Conservation (phyloP, 306 rosid species). For the Begonia fuchsioides region DNA sequence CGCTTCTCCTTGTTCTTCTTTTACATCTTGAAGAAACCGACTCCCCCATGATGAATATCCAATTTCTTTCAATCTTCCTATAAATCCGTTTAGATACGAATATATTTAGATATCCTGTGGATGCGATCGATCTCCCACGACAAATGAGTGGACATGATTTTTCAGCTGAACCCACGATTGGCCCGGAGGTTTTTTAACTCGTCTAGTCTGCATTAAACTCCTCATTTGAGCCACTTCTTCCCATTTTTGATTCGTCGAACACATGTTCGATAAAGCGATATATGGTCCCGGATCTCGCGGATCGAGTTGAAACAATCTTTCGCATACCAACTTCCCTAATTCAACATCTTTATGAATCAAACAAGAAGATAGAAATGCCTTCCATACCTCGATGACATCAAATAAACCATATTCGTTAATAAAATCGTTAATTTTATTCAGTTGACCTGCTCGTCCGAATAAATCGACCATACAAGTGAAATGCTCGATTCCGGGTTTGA, state of each 20-base stretch:
- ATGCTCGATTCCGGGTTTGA: conserved; percentile 56
- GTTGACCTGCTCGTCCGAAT: conserved; percentile 70
- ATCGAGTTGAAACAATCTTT: conserved; percentile 38
- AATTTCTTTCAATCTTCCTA: conserved; percentile 56
- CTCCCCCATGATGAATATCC: conserved; percentile 44
- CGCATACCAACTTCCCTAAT: conserved; percentile 65
- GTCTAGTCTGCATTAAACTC: conserved; percentile 53
- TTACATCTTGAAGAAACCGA: conserved; percentile 59
- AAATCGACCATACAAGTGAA: conserved; percentile 84
- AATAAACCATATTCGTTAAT: conserved; percentile 40
- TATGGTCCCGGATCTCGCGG: conserved; percentile 57
- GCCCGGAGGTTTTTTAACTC: conserved; percentile 58
- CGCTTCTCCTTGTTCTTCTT: conserved; percentile 65
- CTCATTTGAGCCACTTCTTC: conserved; percentile 59
- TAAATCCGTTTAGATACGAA: conserved; percentile 35
- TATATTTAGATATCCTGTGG: conserved; percentile 32
- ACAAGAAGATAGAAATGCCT: conserved; percentile 60
- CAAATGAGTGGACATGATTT: conserved; percentile 46
- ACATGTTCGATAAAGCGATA: conserved; percentile 54
- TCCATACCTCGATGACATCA: conserved; percentile 57
- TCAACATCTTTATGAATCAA: conserved; percentile 45
- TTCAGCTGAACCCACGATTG: conserved; percentile 75
- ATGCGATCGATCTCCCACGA: conserved; percentile 50
- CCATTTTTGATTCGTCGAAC: conserved; percentile 43
- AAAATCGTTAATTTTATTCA: conserved; percentile 46